phyloP scores from a whole-genome alignment of 768 basidiomycete species.

The Mycena olivaceomarginata region DNA sequence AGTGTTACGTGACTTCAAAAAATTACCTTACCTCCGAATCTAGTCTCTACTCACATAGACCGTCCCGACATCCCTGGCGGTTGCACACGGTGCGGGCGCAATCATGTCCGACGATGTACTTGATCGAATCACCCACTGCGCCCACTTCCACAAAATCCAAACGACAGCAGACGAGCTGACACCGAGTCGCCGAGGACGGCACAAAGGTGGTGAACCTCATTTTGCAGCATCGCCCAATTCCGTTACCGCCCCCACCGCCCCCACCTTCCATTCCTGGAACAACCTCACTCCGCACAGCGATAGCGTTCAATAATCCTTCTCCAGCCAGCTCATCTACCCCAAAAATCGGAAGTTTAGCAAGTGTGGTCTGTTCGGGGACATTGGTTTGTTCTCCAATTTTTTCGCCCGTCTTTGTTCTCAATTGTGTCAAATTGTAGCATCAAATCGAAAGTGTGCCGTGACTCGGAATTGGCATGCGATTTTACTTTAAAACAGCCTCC shows the following conservation, averaged over 20 bases:
- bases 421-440: not conserved
- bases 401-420: not conserved
- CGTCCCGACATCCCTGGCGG: too few species aligned
- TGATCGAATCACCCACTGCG: constrained; percentile 17
- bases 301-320: not conserved
- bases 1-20: too few species aligned
- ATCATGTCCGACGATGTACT: constrained; percentile 27
- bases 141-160: constrained; percentile 8
- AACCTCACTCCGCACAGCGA: not conserved
- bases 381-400: not conserved
- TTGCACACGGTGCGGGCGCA: not conserved
- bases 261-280: not conserved
- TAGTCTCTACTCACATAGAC: too few species aligned
- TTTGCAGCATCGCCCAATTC: constrained; percentile 4
- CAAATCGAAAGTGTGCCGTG: constrained; percentile 7
- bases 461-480: too few species aligned
- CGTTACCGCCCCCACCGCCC: not conserved
- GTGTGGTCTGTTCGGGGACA: constrained; percentile 3
- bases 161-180: constrained; percentile 3
- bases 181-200: constrained; percentile 11
- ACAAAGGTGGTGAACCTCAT: not conserved
- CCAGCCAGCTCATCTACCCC: not conserved
- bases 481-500: too few species aligned
- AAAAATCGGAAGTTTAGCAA: constrained; percentile 17
- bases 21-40: too few species aligned